These are phyloP conservation scores for Fusarium azukiicola DNA, from an alignment of 2,329 filamentous ascomycete genomes.

Conservation along the genomic window DNA sequence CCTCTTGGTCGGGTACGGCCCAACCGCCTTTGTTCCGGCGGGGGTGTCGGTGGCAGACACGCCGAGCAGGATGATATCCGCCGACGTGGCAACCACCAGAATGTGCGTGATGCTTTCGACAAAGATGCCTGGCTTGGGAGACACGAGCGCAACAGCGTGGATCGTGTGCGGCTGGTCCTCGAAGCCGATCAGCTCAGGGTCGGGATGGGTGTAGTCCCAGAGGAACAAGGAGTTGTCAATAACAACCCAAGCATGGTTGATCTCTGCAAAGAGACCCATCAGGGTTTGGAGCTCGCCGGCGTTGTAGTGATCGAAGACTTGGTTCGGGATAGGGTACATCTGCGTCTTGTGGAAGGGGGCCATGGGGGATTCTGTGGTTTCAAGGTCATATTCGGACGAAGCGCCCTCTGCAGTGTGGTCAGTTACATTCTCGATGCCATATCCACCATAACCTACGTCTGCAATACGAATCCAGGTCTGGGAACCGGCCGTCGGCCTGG, in stretches of 20 bases:
- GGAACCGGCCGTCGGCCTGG: slow-evolving; percentile 88
- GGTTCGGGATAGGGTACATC: slow-evolving; percentile 94
- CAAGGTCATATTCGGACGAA: slow-evolving; percentile 94
- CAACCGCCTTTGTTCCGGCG: slow-evolving; percentile 86
- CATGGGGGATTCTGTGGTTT: slow-evolving; percentile 84
- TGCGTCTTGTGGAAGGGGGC: slow-evolving; percentile 93
- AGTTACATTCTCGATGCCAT: slow-evolving; percentile 43
- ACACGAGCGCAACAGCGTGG: slow-evolving; percentile 92
- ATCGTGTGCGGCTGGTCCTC: slow-evolving; percentile 95
- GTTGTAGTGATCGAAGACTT: slow-evolving; percentile 96
- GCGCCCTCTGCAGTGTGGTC: slow-evolving; percentile 85
- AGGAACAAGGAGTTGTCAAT: slow-evolving; percentile 98
- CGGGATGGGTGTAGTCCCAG: slow-evolving; percentile 98
- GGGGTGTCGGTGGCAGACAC: slow-evolving; percentile 85
- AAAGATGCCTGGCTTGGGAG: slow-evolving; percentile 93
- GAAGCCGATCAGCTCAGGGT: slow-evolving; percentile 94
- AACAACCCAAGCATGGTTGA: slow-evolving; percentile 97
- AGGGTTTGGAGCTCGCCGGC: slow-evolving; percentile 91
- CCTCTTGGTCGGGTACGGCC: slow-evolving; percentile 93
- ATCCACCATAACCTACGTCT: slow-evolving; percentile 81
- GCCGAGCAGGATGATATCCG: slow-evolving; percentile 93
- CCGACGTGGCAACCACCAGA: slow-evolving; percentile 92
- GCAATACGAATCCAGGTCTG: slow-evolving; percentile 94
- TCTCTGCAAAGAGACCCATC: slow-evolving; percentile 96
- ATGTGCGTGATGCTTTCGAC: slow-evolving; percentile 92